Evolutionary conservation across 2,329 filamentous ascomycete genomes (phyloP), one percentile per base, ranked within the genome.

Genomic region (Intubia oerlemansii): DNA sequence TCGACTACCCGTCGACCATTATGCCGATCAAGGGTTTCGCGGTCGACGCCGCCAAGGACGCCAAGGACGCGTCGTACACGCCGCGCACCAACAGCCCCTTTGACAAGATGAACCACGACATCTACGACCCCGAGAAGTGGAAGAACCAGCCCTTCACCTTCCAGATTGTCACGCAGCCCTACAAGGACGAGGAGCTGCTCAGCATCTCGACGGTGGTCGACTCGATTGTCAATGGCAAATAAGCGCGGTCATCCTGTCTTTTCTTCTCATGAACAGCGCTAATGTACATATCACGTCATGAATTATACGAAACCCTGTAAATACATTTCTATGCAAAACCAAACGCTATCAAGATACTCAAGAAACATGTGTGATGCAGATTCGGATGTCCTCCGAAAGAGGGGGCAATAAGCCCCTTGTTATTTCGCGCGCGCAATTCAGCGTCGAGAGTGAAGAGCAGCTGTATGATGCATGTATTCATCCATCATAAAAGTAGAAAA

Each of bases 1-100:
- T 36, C 13, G 34, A 36, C 24, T 36, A 36, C 12, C 34, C 34
- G 24, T 33, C 34, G 7, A 29, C 29, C 5, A 28, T 33, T 9
- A 10, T 36, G 16, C 34, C 34, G 1, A 5, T 33, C 7, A 29
- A 29, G 11, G 17, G 1, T 4, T 28, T 35, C 7, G 7, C 17
- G 5, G 22, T 33, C 13, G 19, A 24, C 25, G 15, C 21, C 2
- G 12, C 19, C 5, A 21, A 24, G 13, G 31, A 33, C n/a, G 17
- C 33, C 18, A 29, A 24, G 8, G 26, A 34, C 10, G 4, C 4
- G 2, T 10, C 16, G 11, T 36, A 32, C 17, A 17, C 13, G 16
- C 31, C 31, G 6, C 23, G 17, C 10, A 24, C 24, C 6, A 35
- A 21, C 17, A 13, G 18, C 16, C 31, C 29, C 7, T 32, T 29